A percentile compares a stretch with the other conserved stretches of the same genome.
These are phyloP conservation scores for Clavispora asparagi DNA, from an alignment of 805 yeast species.

Conservation along the genomic window DNA sequence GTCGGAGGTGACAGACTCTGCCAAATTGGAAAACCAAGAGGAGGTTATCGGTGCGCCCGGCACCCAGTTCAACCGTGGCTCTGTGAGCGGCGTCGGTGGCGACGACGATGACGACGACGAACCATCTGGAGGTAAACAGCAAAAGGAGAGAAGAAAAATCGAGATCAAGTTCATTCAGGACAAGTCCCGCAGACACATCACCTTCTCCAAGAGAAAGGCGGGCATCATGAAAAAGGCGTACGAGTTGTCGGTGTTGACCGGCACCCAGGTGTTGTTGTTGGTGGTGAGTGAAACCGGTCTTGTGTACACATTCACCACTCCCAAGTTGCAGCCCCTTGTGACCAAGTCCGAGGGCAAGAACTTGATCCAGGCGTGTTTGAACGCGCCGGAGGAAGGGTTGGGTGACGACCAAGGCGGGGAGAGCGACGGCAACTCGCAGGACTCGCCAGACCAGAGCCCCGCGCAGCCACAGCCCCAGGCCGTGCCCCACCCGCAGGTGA, in stretches of 20 bases:
- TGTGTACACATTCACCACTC: slow-evolving; percentile 98
- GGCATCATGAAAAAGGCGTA: slow-evolving; percentile 99
- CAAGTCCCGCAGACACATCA: slow-evolving; percentile 95
- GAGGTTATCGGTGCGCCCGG: slow-evolving; percentile 19
- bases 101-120: slow-evolving; percentile 54
- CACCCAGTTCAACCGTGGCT: slow-evolving; percentile 18
- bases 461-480: slow-evolving; percentile 23
- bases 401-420: slow-evolving; percentile 57
- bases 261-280: slow-evolving; percentile 90
- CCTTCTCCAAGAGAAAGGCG: slow-evolving; percentile 96
- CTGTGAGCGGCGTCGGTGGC: slow-evolving; percentile 22
- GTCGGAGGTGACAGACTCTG: slow-evolving; percentile 37
- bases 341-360: slow-evolving; percentile 97
- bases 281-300: slow-evolving; percentile 98
- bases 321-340: slow-evolving; percentile 95
- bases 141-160: slow-evolving; percentile 73
- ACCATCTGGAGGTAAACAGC: slow-evolving; percentile 41
- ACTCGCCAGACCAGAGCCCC: slow-evolving; percentile 37
- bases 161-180: slow-evolving; percentile 97
- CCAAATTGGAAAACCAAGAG: slow-evolving; percentile 30
- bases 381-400: slow-evolving; percentile 87
- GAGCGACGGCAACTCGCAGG: slow-evolving; percentile 45
- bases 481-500: slow-evolving; percentile 18
- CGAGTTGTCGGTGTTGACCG: slow-evolving; percentile 92
- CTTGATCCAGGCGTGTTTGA: slow-evolving; percentile 91